Base-by-base conservation (phyloP, 208 protist genomes). In the Acanthamoeba royreba region DNA sequence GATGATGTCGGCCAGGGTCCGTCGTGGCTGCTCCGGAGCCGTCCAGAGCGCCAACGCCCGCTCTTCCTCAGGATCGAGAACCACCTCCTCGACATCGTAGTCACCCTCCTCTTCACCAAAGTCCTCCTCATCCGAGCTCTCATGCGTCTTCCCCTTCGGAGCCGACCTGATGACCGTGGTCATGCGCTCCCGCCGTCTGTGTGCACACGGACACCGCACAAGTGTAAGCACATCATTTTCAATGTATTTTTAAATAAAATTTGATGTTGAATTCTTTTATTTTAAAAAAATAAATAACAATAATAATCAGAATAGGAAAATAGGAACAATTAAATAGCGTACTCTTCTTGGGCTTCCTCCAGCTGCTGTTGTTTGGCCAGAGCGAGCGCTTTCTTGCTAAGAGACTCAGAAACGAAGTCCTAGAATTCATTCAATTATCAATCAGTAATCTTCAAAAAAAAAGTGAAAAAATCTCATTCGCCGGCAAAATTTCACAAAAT, bases 1-100 rank as follows among this genome's bases (percentile, higher is more conserved):
- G 45, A 93, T 93, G 1, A 93, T 93, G 28, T 93, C 90, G 49
- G 90, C 90, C 55, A 93, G 45, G 31, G 90, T 86, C n/a, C 90
- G 19, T 85, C 72, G 58, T 38, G 90, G 63, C 47, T 81, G 72
- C 72, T 86, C 47, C 9, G 90, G 72, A 25, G 43, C 63, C 17
- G 19, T 87, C 63, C 63, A 93, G 43, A 93, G 25, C 25, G 33
- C 40, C 38, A 92, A 38, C 31, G 63, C 90, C 42, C 58, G 42
- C 38, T 58, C 66, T 3, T 81, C 90, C 90, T 93, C 90, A 4
- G 55, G 40, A 4, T 45, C 45, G 43, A 81, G 49, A 55, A 55
- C 90, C 19, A 93, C 45, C 25, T 93, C 90, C 52, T 93, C 90
- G 63, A 66, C 13, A 4, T 86, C 90, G 31, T 87, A 93, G 72